Conservation (phyloP, 805 yeast species). For the Kodamaea fukazawae region DNA sequence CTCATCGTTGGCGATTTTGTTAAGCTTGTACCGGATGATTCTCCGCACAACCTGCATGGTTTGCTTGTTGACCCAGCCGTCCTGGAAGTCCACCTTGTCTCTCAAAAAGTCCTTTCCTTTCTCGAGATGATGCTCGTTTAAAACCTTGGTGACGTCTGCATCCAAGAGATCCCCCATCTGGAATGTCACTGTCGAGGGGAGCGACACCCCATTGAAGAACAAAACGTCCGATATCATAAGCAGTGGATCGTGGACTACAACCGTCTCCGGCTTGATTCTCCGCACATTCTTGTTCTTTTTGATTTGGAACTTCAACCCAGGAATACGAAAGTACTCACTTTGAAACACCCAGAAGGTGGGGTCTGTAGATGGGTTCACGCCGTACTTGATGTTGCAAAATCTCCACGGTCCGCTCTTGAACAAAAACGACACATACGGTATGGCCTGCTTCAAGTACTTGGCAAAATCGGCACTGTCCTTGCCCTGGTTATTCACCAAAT, state of each 20-base stretch:
- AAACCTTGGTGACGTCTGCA: constrained; percentile 49
- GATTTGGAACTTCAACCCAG: constrained; percentile 23
- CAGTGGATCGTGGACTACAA: constrained; percentile 14
- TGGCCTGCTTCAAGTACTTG: constrained; percentile 61
- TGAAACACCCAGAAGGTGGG: constrained; percentile 62
- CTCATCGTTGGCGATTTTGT: constrained; percentile 53
- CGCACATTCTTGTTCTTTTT: constrained; percentile 5
- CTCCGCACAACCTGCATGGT: constrained; percentile 64
- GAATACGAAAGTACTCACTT: constrained; percentile 75
- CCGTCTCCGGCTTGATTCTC: constrained; percentile 27
- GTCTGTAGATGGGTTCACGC: constrained; percentile 70
- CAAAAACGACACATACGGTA: constrained; percentile 81
- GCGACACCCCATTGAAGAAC: constrained; percentile 65
- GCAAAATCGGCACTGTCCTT: constrained; percentile 38
- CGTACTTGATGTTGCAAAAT: constrained; percentile 74
- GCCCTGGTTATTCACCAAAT: constrained; percentile 32
- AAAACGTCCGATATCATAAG: constrained; percentile 31
- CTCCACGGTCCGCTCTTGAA: constrained; percentile 95
- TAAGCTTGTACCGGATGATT: constrained; percentile 69
- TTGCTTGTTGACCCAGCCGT: constrained; percentile 77
- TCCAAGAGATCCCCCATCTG: constrained; percentile 80
- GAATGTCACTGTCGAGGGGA: constrained; percentile 69
- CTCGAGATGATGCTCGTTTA: constrained; percentile 34
- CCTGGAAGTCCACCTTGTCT: constrained; percentile 45
- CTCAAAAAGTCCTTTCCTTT: constrained; percentile 33